Conservation (phyloP, 2,329 filamentous ascomycete genomes). For the Elsinoe batatas region DNA sequence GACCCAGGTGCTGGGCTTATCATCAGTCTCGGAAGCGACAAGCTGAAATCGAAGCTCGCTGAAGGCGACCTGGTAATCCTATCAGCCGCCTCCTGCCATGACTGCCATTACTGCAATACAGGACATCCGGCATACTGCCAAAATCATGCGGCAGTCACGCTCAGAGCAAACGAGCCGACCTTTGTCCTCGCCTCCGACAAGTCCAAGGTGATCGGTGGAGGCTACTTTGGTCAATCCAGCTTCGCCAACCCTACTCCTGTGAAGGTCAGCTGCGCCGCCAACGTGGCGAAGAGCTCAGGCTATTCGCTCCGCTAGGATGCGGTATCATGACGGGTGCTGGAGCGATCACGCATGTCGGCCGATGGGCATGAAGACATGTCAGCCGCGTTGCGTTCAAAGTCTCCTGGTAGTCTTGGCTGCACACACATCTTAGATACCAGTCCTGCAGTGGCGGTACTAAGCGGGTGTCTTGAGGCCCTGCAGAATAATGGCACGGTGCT, state of each 20-base stretch:
- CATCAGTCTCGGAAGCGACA: conserved; percentile 38
- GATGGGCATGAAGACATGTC: conserved; percentile 7
- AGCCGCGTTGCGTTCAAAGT: conserved; percentile 22
- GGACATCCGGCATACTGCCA: conserved; percentile 41
- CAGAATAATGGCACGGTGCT: conserved; percentile 37
- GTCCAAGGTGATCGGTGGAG: conserved; percentile 26
- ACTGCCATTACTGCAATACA: conserved; percentile 39
- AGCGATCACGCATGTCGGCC: conserved; percentile 30
- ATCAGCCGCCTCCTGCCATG: conserved; percentile 38
- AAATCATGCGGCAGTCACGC: conserved; percentile 39
- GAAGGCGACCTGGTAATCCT: conserved; percentile 39
- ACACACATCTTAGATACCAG: conserved; percentile 41
- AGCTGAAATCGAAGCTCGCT: conserved; percentile 31
- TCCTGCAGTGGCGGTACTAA: conserved; percentile 31
- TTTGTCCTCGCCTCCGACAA: conserved; percentile 16
- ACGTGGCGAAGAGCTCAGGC: conserved; percentile 33
- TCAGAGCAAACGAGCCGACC: conserved; percentile 21
- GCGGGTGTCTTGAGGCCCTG: conserved; percentile 32
- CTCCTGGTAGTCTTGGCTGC: conserved; percentile 26
- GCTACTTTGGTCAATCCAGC: conserved; percentile 42
- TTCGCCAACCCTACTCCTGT: conserved; percentile 35
- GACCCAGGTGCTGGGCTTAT: conserved; percentile 29
- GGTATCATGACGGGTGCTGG: conserved; percentile 39
- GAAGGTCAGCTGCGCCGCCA: conserved; percentile 32
- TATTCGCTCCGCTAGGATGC: conserved; percentile 38